phyloP scores from a whole-genome alignment of 2,329 filamentous ascomycete species.

The Huntiella decipiens region DNA sequence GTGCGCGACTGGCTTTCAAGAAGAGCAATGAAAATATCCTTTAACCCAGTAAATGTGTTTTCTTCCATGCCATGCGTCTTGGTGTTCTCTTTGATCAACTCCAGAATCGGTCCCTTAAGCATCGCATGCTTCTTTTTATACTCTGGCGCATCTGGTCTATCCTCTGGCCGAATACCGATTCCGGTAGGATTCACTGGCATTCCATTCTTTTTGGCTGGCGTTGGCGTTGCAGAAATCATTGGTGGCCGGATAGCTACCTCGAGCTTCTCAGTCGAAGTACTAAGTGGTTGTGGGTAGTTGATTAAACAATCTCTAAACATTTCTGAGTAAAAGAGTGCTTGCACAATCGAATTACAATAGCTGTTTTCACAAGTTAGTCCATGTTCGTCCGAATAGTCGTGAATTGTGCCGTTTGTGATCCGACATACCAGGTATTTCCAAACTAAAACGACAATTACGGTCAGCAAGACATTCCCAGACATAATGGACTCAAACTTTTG shows the following conservation, averaged over 20 bases:
- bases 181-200: conserved; percentile 15
- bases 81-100: conserved; percentile 65
- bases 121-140: conserved; percentile 96
- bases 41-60: conserved; percentile 80
- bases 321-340: conserved; percentile 89
- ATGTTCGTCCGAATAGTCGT: background rate
- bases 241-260: conserved; percentile 42
- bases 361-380: conserved; percentile 25
- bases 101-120: conserved; percentile 67
- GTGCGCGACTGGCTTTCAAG: conserved; percentile 65
- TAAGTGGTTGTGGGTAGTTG: conserved; percentile 62
- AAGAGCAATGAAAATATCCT: conserved; percentile 88
- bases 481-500: background rate
- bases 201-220: conserved; percentile 16
- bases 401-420: background rate
- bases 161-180: conserved; percentile 52
- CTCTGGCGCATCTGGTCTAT: conserved; percentile 85
- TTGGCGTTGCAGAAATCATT: conserved; percentile 25
- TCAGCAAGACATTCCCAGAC: conserved; percentile 18
- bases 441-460: conserved; percentile 38
- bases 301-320: conserved; percentile 88
- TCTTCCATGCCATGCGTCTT: conserved; percentile 80
- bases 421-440: conserved; percentile 79
- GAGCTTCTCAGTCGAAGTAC: conserved; percentile 47
- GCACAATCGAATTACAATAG: conserved; percentile 96